Percentiles rank a stretch among this genome's conserved stretches.
Evolutionary conservation across 352 stramenopile species (phyloP).

Genomic region (Phytophthora sansomeana): DNA sequence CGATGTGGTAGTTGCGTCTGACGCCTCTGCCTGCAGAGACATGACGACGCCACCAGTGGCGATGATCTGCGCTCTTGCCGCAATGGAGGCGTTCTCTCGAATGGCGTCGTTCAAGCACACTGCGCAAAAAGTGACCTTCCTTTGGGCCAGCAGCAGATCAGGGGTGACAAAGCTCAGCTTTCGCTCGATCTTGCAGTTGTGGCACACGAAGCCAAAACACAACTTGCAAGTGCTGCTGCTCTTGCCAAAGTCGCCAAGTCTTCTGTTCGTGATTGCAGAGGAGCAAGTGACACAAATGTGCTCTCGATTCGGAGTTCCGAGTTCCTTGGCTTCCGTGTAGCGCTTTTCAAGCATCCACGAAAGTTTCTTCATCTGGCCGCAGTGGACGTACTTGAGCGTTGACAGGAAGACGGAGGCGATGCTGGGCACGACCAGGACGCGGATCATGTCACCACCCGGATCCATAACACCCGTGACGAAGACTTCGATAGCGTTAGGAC

Average conservation of each 20-base stretch:
- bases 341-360: slow-evolving; percentile 52
- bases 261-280: slow-evolving; percentile 27
- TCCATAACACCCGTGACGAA: slow-evolving; percentile 40
- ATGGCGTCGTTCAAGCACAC: slow-evolving; percentile 41
- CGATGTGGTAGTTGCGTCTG: slow-evolving; percentile 25
- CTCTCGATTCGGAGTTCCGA: slow-evolving; percentile 37
- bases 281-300: slow-evolving; percentile 40
- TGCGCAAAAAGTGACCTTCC: slow-evolving; percentile 47
- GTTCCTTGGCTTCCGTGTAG: slow-evolving; percentile 40
- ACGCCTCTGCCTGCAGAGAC: slow-evolving; percentile 9
- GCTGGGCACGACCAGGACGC: slow-evolving; percentile 35
- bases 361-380: slow-evolving; percentile 66
- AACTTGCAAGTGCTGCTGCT: slow-evolving; percentile 46
- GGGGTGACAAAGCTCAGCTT: slow-evolving; percentile 47
- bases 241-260: slow-evolving; percentile 35
- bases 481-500: slow-evolving; percentile 40
- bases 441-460: slow-evolving; percentile 34
- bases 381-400: slow-evolving; percentile 39
- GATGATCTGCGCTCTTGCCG: slow-evolving; percentile 33
- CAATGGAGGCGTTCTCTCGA: slow-evolving; percentile 30
- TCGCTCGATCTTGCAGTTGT: slow-evolving; percentile 37
- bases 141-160: slow-evolving; percentile 37
- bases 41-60: slow-evolving; percentile 16
- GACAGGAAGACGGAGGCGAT: slow-evolving; percentile 43
- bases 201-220: slow-evolving; percentile 44